Evolutionary conservation across 345 rosid species (phyloP).

Genomic region (Hibiscus syriacus): DNA sequence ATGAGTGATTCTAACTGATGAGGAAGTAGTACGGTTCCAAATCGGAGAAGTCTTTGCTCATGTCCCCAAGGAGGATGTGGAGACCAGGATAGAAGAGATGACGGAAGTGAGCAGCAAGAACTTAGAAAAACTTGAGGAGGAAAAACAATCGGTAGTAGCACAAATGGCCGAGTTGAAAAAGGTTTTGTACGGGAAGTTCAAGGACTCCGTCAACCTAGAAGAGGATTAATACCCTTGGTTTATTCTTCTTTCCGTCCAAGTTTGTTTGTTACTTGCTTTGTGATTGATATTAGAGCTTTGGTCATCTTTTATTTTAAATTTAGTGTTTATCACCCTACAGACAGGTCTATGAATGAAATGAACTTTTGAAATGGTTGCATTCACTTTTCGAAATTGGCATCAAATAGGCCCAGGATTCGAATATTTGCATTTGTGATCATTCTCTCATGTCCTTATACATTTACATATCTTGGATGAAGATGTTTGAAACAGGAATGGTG

Average conservation of each 20-base stretch:
- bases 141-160: conserved; percentile 46
- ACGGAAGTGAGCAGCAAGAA: conserved; percentile 55
- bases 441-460: too few species aligned
- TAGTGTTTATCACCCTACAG: neutral
- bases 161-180: conserved; percentile 84
- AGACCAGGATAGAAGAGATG: conserved; percentile 75
- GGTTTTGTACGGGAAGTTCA: conserved; percentile 75
- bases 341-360: neutral
- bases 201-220: conserved; percentile 91
- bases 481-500: neutral
- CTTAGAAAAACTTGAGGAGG: conserved; percentile 69
- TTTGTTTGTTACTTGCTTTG: neutral
- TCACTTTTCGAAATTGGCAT: too few species aligned
- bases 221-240: conserved; percentile 42
- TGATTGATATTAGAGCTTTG: neutral
- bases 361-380: neutral
- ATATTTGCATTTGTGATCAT: too few species aligned
- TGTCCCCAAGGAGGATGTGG: conserved; percentile 76
- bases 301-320: neutral
- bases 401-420: too few species aligned
- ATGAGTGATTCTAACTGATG: conserved; percentile 92
- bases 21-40: conserved; percentile 82
- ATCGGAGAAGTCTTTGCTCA: conserved; percentile 95
- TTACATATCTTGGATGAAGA: too few species aligned
- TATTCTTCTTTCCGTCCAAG: neutral